Evolutionary conservation across 345 rosid species (phyloP), one percentile per base, ranked within the genome.

Genomic region (Pelargonium nanum): DNA sequence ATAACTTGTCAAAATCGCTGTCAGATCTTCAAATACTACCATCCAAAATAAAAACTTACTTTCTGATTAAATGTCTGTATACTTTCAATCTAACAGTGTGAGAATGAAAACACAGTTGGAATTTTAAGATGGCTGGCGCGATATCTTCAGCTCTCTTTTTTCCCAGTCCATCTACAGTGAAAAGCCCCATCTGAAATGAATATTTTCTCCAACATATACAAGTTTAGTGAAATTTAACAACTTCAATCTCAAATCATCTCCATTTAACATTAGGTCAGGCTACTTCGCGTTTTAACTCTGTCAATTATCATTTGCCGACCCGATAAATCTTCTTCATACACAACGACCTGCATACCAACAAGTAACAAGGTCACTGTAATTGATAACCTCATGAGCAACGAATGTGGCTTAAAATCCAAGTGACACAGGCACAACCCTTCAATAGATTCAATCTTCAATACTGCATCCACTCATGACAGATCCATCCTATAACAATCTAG

Each of bases 301-400:
- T 93, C 97, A 48, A 93, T 93, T 69, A 93, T 88, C 97, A 89
- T 87, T 72, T 93, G 97, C 70, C 88, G 83, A 44, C 99, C 99
- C 1, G 94, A 84, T 68, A 87, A 76, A 78, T 93, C 99, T 67
- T 93, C 99, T 78, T 93, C 99, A 40, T 93, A 93, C 25, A 81
- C 74, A 73, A 93, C 88, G 57, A 87, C 96, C 99, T 93, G 80
- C 76, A 55, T 25, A 25, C n/a, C 28, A 40, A 51, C 24, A 65
- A 59, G n/a, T 61, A 24, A 28, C 1, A 19, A 52, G 13, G n/a
- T 21, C 19, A 16, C 44, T 7, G 30, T 65, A 61, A 66, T 25
- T 12, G 7, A 58, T 22, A 40, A 56, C 1, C 32, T 24, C 30
- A 23, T 22, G 20, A 17, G 34, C 34, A 23, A 19, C 61, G 2